These are phyloP conservation scores for Aspergillus sojae DNA, from an alignment of 2,329 filamentous ascomycete species.

Conservation along the genomic window DNA sequence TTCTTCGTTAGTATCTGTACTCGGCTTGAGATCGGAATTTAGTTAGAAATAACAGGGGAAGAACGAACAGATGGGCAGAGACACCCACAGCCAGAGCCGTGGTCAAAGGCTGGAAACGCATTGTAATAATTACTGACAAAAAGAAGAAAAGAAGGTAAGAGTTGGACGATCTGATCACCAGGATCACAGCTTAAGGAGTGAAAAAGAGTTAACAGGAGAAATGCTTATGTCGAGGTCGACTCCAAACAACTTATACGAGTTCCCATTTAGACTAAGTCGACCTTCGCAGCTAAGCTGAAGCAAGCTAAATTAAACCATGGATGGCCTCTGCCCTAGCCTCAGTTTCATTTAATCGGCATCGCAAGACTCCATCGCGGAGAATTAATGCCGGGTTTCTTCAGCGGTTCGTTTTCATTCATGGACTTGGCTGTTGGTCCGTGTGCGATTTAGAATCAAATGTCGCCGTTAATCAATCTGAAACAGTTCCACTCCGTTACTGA, in stretches of 20 bases:
- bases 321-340: not conserved
- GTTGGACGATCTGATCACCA: not conserved
- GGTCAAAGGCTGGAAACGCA: not conserved
- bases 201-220: not conserved
- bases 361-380: not conserved
- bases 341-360: not conserved
- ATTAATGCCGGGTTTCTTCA: not conserved
- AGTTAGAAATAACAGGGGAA: not conserved
- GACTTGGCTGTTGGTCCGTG: not conserved
- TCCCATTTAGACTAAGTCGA: not conserved
- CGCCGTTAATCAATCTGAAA: not conserved
- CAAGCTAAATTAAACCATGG: not conserved
- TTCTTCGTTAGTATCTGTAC: not conserved
- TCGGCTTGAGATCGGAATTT: not conserved
- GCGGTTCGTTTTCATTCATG: not conserved
- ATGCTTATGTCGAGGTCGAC: not conserved
- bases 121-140: not conserved
- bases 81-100: conserved; percentile 5
- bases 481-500: not conserved
- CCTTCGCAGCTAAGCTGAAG: not conserved
- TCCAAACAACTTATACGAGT: not conserved
- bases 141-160: not conserved
- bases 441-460: not conserved
- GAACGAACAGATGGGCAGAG: conserved; percentile 1
- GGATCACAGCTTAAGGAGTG: not conserved